A percentile compares a stretch with the other conserved stretches of the same genome.
Evolutionary conservation across 257 asterid genomes (phyloP).

Genomic region (Thymus quinquecostatus): DNA sequence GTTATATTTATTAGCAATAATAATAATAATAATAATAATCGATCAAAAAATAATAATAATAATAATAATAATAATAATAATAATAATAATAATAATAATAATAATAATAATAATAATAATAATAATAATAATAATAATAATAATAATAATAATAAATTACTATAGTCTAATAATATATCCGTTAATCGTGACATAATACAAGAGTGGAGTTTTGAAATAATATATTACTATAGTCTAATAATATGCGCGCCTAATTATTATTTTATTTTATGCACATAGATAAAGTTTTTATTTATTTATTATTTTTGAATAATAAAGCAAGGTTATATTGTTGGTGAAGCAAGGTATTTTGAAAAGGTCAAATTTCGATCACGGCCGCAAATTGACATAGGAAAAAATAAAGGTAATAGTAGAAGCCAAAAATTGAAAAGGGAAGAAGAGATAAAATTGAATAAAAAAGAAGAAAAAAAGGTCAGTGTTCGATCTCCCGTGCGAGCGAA

Average conservation of each 20-base stretch:
- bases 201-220: not conserved
- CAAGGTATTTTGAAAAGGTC: conserved; percentile 53
- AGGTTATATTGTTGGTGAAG: conserved; percentile 31
- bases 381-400: conserved; percentile 31
- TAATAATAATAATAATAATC: no score
- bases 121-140: no score
- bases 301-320: conserved; percentile 3
- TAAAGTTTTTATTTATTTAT: not conserved
- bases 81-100: no score
- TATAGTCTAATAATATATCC: not conserved
- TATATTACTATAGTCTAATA: no score
- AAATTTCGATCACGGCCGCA: conserved; percentile 41
- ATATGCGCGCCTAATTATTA: not conserved
- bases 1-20: no score
- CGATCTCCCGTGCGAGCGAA: no score
- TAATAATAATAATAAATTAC: no score
- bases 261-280: not conserved
- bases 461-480: not conserved
- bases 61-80: no score
- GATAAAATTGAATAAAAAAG: not conserved
- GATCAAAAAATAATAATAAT: no score
- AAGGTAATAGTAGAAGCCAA: conserved; percentile 11
- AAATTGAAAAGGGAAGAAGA: conserved; percentile 1
- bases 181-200: not conserved
- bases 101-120: no score